These are phyloP conservation scores for Pichia sp. DNA, from an alignment of 1,139 yeast species.

Conservation along the genomic window DNA sequence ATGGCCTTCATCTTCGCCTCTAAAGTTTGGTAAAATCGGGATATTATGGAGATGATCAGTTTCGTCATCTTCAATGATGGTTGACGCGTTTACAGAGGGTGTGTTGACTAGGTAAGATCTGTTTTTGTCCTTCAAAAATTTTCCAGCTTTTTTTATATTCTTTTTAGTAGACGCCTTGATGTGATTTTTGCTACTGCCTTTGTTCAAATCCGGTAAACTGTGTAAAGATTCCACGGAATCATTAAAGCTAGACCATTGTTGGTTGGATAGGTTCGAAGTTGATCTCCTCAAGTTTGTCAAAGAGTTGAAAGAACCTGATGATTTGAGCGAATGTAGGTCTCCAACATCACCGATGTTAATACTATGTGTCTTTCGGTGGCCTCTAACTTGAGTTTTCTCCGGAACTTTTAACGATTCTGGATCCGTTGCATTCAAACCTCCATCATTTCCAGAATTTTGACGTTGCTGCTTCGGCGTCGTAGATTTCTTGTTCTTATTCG, in stretches of 20 bases:
- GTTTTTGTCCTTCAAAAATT: slow-evolving; percentile 3
- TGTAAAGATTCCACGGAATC: background rate
- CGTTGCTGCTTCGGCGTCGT: too few relatives aligned
- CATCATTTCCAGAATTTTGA: too few relatives aligned
- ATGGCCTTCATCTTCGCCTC: background rate
- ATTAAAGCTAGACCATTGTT: background rate
- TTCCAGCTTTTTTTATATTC: background rate
- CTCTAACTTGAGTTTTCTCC: too few relatives aligned
- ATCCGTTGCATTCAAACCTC: too few relatives aligned
- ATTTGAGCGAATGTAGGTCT: too few relatives aligned
- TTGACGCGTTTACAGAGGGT: slow-evolving; percentile 1
- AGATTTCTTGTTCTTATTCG: too few relatives aligned
- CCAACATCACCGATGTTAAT: too few relatives aligned
- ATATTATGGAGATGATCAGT: slow-evolving; percentile 11
- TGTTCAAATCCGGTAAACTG: background rate
- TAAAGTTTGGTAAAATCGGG: slow-evolving; percentile 14
- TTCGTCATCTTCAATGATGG: slow-evolving; percentile 20
- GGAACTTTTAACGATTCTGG: too few relatives aligned
- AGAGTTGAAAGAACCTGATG: too few relatives aligned
- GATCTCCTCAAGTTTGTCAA: too few relatives aligned
- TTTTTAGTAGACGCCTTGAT: background rate
- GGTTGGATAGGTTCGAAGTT: too few relatives aligned
- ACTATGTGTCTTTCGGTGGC: too few relatives aligned
- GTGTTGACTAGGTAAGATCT: background rate
- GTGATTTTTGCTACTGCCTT: background rate